Conservation (phyloP, 768 basidiomycete genomes). For the Tricholoma bakamatsutake region DNA sequence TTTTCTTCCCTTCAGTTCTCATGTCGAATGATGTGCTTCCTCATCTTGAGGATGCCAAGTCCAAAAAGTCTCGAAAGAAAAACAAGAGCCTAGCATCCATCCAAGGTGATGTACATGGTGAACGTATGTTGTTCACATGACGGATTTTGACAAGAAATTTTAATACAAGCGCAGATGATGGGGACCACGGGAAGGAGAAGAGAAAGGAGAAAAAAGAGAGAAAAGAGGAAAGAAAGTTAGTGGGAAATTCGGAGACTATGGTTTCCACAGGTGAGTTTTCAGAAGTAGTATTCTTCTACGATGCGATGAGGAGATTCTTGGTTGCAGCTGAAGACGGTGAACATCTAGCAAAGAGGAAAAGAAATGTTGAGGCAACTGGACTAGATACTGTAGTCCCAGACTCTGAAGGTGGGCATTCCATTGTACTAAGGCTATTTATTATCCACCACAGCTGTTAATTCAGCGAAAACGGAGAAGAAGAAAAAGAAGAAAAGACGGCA, state of each 20-base stretch:
- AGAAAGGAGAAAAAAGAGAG: constrained; percentile 18
- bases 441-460: not conserved
- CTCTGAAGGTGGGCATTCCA: not conserved
- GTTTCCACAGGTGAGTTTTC: constrained; percentile 18
- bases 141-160: not conserved
- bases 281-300: not conserved
- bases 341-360: constrained; percentile 12
- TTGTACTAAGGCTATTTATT: not conserved
- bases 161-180: constrained; percentile 13
- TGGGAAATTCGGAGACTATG: constrained; percentile 6
- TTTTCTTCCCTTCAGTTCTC: constrained; percentile 1
- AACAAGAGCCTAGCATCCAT: constrained; percentile 6
- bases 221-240: constrained; percentile 15
- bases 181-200: constrained; percentile 18
- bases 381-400: not conserved
- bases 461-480: constrained; percentile 18
- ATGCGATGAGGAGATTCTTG: not conserved
- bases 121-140: constrained; percentile 1
- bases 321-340: constrained; percentile 3
- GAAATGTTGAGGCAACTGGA: not conserved
- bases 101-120: not conserved
- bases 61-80: constrained; percentile 22
- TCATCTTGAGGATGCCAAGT: constrained; percentile 14
- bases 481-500: constrained; percentile 23
- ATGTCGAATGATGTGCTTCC: constrained; percentile 25